Conservation (phyloP, 2,329 filamentous ascomycete species). For the Ophiosphaerella narmari region DNA sequence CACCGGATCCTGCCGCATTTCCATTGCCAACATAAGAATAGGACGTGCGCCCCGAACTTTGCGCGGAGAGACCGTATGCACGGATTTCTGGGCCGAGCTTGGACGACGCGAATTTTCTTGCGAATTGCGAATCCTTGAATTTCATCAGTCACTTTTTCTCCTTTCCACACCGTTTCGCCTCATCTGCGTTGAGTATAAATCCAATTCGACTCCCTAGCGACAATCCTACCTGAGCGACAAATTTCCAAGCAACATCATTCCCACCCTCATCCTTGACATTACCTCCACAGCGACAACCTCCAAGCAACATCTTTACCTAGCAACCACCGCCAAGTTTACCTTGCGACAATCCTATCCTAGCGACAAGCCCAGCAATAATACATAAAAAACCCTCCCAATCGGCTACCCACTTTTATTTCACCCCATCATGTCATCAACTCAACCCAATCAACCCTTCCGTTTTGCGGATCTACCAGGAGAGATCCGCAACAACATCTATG, state of each 20-base stretch:
- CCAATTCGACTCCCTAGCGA: conserved; percentile 12
- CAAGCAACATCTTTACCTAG: conserved; percentile 14
- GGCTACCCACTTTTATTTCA: neutral
- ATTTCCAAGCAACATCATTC: conserved; percentile 15
- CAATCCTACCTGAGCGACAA: conserved; percentile 20
- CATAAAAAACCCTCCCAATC: neutral
- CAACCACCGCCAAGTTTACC: neutral
- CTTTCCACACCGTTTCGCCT: conserved; percentile 12
- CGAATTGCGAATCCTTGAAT: conserved; percentile 23
- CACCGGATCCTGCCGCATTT: conserved; percentile 10
- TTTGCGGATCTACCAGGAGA: conserved; percentile 33
- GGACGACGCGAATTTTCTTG: conserved; percentile 20
- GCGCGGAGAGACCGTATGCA: conserved; percentile 14
- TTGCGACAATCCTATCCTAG: conserved; percentile 9
- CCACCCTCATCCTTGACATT: conserved; percentile 4
- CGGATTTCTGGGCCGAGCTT: conserved; percentile 13
- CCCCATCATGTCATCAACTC: conserved; percentile 19
- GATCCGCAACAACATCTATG: conserved; percentile 33
- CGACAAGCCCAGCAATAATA: conserved; percentile 9
- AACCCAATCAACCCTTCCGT: conserved; percentile 23
- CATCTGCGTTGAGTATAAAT: conserved; percentile 26
- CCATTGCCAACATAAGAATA: conserved; percentile 24
- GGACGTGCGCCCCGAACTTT: conserved; percentile 23
- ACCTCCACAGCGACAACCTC: conserved; percentile 22
- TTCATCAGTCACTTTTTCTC: conserved; percentile 19